phyloP scores from a whole-genome alignment of 805 yeast species.

The Spencermartinsiella europaea region DNA sequence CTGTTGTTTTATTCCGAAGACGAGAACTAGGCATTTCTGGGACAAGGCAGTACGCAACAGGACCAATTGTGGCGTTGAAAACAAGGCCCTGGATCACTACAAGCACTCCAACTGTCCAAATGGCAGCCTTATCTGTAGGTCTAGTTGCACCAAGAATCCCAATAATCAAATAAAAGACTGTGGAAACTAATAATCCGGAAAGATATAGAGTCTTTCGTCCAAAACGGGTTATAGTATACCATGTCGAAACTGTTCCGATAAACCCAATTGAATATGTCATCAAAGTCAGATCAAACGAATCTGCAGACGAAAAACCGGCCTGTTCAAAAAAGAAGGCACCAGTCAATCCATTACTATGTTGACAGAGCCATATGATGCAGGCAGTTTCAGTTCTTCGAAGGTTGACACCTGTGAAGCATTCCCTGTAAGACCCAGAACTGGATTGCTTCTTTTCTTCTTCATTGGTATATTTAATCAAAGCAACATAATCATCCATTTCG shows the following conservation, averaged over 20 bases:
- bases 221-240: conserved; percentile 17
- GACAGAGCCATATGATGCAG: conserved; percentile 41
- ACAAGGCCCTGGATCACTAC: conserved; percentile 41
- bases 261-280: conserved; percentile 43
- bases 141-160: conserved; percentile 37
- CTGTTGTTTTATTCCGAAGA: conserved; percentile 39
- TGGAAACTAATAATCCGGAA: conserved; percentile 35
- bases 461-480: conserved; percentile 42
- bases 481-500: conserved; percentile 22
- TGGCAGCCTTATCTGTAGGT: conserved; percentile 15
- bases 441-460: conserved; percentile 26
- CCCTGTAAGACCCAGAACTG: conserved; percentile 23
- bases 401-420: conserved; percentile 45
- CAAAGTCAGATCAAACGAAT: conserved; percentile 41
- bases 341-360: conserved; percentile 23
- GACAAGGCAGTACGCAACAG: conserved; percentile 37
- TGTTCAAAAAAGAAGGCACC: conserved; percentile 44
- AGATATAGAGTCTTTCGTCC: conserved; percentile 20
- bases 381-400: conserved; percentile 49
- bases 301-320: conserved; percentile 29
- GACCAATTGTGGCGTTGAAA: conserved; percentile 41
- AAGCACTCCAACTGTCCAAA: conserved; percentile 37
- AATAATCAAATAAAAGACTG: conserved; percentile 37
- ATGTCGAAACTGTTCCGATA: conserved; percentile 33
- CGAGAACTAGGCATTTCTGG: conserved; percentile 39